These are phyloP conservation scores for Hanseniaspora nectarophila DNA, from an alignment of 805 yeast species.

Conservation along the genomic window DNA sequence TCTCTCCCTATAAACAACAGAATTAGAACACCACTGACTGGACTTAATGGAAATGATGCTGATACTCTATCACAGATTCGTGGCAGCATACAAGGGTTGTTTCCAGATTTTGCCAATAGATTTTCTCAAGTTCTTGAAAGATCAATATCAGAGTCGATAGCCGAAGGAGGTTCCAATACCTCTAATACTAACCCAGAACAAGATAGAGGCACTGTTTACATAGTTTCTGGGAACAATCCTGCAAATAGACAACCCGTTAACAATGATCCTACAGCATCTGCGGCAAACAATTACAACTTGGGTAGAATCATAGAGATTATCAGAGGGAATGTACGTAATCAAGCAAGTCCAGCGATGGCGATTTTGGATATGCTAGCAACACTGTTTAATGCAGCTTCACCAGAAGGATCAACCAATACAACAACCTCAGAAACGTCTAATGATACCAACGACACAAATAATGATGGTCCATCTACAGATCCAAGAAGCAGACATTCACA, in stretches of 20 bases:
- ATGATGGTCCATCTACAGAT: background rate
- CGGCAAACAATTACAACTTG: too few species aligned
- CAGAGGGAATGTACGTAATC: background rate
- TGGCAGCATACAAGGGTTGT: background rate
- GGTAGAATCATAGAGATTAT: background rate
- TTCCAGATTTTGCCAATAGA: background rate
- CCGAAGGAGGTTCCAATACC: background rate
- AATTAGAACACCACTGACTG: background rate
- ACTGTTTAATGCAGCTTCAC: background rate
- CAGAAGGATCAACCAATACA: background rate
- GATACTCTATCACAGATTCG: background rate
- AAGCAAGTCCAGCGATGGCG: background rate
- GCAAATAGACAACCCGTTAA: background rate
- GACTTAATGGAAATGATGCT: background rate
- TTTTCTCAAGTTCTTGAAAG: background rate
- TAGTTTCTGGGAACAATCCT: background rate
- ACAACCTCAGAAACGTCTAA: background rate
- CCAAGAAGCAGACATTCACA: background rate
- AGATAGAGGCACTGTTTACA: slow-evolving; percentile 2
- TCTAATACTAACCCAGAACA: background rate
- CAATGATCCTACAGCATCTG: slow-evolving; percentile 3
- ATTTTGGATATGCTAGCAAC: background rate
- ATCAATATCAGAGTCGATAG: background rate
- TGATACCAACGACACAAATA: background rate
- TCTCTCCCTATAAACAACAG: background rate